Evolutionary conservation across 805 yeast genomes (phyloP), one percentile per base, ranked within the genome.

Genomic region (Teunomyces tritomae): DNA sequence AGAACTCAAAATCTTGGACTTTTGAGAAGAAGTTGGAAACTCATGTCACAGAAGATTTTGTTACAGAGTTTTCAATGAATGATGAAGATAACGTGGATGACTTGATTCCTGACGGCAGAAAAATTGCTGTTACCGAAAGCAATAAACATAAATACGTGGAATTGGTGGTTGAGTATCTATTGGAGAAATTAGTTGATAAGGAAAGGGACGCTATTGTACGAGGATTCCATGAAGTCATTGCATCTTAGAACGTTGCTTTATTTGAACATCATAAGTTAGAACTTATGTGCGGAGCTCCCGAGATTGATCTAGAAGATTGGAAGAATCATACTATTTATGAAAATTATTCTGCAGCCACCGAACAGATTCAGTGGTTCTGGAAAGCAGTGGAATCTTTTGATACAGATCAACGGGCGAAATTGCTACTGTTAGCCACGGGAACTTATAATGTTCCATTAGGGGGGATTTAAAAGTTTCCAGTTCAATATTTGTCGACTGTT

Each of bases 311-410:
- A 16, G 89, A 84, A 55, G 99, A 94, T 62, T 94, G 99, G 99
- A 86, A 87, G 55, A 84, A 82, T 59, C 87, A 94, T 62, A 81
- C 97, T 1, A 74, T 71, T 1, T 86, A 94, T 67, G 85, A 80
- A 42, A 91, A 90, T 62, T 94, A 92, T 63, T 79, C 89, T 0
- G 77, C 91, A 0, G 77, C 87, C 1, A 87, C 96, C 2, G 83
- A 88, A 28, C 97, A 91, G 62, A 84, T 94, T 48, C 90, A 86
- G 61, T 92, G 97, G 88, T 94, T 92, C 70, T 94, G 99, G 99
- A 77, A 97, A 62, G 96, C 97, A 1, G 97, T 94, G 11, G 81
- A 89, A 58, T 88, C 97, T 0, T 92, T 92, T 68, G 96, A 89
- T 59, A 80, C 79, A 14, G 99, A 94, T 63, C 97, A 94, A 62